Percentiles rank a stretch among this genome's conserved stretches.
phyloP scores from a whole-genome alignment of 148 eudicot species.

The Hydrangea macrophylla region DNA sequence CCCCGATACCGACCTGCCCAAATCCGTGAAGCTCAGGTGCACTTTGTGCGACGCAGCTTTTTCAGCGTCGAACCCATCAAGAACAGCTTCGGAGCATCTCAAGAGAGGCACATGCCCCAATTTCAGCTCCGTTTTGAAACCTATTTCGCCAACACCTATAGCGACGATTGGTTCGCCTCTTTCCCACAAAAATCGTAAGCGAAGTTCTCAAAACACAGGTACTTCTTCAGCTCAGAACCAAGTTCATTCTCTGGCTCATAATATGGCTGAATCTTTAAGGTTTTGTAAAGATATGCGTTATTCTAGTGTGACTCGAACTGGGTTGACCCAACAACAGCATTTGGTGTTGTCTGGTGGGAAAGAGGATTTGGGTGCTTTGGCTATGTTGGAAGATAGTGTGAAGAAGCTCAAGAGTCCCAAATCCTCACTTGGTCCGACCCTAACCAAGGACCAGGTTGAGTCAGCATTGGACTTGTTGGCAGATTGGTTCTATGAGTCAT shows the following conservation, averaged over 20 bases:
- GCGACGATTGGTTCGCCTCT: slow-evolving; percentile 8
- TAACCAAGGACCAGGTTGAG: slow-evolving; percentile 13
- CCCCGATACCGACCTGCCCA: slow-evolving; percentile 13
- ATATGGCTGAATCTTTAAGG: neutral
- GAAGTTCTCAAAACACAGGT: neutral
- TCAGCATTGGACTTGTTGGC: slow-evolving; percentile 7
- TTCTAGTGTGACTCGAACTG: neutral
- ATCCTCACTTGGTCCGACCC: slow-evolving; percentile 10
- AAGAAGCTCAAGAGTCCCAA: slow-evolving; percentile 21
- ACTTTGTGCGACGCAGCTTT: slow-evolving; percentile 5
- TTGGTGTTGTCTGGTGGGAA: slow-evolving; percentile 19
- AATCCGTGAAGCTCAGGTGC: slow-evolving; percentile 17
- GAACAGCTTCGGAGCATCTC: slow-evolving; percentile 23
- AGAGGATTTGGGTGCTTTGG: slow-evolving; percentile 22
- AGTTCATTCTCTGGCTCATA: neutral
- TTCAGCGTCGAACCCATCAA: slow-evolving; percentile 20
- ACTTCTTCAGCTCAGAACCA: neutral
- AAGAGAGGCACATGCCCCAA: slow-evolving; percentile 21
- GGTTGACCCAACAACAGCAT: slow-evolving; percentile 17
- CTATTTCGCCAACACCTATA: slow-evolving; percentile 2
- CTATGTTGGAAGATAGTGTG: slow-evolving; percentile 22
- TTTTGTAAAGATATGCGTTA: neutral
- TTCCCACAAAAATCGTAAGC: slow-evolving; percentile 13
- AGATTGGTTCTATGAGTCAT: slow-evolving; percentile 18
- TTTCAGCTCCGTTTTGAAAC: slow-evolving; percentile 7